These are phyloP conservation scores for Naganishia liquefaciens DNA, from an alignment of 1,284 basidiomycete genomes.

Conservation along the genomic window DNA sequence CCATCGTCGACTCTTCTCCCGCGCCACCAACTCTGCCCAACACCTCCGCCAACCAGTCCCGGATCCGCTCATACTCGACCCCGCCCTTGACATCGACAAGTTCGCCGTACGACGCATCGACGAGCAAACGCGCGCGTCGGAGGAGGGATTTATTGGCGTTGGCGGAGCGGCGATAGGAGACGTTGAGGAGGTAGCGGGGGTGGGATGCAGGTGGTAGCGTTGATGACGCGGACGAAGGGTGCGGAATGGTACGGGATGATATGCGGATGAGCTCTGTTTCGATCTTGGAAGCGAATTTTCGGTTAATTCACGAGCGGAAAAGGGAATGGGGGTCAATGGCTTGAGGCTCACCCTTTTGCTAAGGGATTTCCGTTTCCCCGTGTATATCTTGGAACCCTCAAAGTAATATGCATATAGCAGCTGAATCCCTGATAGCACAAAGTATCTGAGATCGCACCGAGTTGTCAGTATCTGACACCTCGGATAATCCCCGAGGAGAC, in stretches of 20 bases:
- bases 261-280: conserved; percentile 33
- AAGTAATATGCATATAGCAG: conserved; percentile 76
- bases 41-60: no score
- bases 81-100: conserved; percentile 33
- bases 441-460: conserved; percentile 60
- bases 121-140: conserved; percentile 18
- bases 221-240: no score
- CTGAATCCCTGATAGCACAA: conserved; percentile 67
- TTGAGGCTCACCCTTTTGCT: conserved; percentile 46
- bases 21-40: no score
- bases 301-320: neutral
- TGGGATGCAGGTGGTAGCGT: conserved; percentile 13
- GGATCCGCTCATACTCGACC: conserved; percentile 30
- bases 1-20: no score
- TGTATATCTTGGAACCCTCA: conserved; percentile 68
- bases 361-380: conserved; percentile 50
- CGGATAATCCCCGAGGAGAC: neutral
- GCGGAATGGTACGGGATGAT: conserved; percentile 24
- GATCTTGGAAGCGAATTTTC: conserved; percentile 25
- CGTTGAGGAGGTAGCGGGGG: conserved; percentile 29
- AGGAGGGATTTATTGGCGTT: conserved; percentile 35
- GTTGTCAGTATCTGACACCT: neutral
- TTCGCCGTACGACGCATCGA: conserved; percentile 15
- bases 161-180: conserved; percentile 33
- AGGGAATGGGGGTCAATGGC: neutral